Percentiles rank a stretch among this genome's conserved stretches.
Conservation (phyloP, 768 basidiomycete genomes). For the Hericium alpestre region DNA sequence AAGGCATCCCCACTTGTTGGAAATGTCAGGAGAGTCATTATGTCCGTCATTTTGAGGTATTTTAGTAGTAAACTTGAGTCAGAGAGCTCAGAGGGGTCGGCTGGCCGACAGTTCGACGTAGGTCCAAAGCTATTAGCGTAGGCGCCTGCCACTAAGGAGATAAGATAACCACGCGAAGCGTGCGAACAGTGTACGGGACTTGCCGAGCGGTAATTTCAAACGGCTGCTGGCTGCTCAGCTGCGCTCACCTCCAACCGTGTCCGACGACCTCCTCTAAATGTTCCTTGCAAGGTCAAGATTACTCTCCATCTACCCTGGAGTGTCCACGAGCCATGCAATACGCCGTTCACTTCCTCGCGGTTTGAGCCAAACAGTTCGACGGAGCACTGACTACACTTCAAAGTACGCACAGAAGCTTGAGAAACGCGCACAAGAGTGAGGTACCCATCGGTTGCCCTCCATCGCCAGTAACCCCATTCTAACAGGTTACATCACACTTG, state of each 20-base stretch:
- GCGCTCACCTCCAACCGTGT: not conserved
- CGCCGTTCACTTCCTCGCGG: not conserved
- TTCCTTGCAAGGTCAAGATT: not conserved
- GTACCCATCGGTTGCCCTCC: conserved; percentile 9
- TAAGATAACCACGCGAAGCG: not conserved
- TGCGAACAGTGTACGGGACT: not conserved
- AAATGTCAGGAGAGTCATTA: conserved; percentile 10
- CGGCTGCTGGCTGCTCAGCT: not conserved
- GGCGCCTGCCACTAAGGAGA: not conserved
- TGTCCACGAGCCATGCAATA: not conserved
- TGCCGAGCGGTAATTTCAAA: not conserved
- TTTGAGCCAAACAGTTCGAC: not conserved
- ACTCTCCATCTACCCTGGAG: not conserved
- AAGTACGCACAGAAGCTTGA: conserved; percentile 67
- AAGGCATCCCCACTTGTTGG: conserved; percentile 38
- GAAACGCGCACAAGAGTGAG: conserved; percentile 56
- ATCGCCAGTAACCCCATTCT: conserved; percentile 1
- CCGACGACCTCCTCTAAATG: no score
- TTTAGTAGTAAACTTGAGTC: not conserved
- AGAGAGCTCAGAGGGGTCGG: not conserved
- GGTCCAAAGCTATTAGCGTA: no score
- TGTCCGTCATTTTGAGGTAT: conserved; percentile 5
- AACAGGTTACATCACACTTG: not conserved
- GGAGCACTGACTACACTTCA: conserved; percentile 22
- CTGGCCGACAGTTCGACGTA: not conserved